phyloP scores from a whole-genome alignment of 1,139 yeast genomes.

The Groenewaldozyma auringiensis region DNA sequence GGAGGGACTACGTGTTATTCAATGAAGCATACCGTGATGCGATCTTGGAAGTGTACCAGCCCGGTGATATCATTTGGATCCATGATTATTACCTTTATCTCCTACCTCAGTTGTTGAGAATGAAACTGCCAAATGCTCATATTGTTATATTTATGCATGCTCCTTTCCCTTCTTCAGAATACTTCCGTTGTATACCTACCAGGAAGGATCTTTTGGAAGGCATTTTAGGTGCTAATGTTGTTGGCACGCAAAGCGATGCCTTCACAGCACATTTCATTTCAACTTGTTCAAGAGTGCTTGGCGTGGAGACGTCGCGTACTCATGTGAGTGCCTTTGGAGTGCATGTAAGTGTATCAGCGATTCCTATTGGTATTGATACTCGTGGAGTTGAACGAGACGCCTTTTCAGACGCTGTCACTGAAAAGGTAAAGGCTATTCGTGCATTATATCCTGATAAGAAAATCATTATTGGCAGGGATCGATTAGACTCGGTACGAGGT shows the following conservation, averaged over 20 bases:
- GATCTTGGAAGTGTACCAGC: constrained; percentile 61
- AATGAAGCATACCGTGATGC: constrained; percentile 85
- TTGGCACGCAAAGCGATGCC: constrained; percentile 79
- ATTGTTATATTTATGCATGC: constrained; percentile 82
- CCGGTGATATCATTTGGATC: constrained; percentile 92
- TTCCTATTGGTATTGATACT: constrained; percentile 84
- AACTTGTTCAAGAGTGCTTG: constrained; percentile 52
- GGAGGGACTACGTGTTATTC: constrained; percentile 86
- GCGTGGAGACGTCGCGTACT: constrained; percentile 39
- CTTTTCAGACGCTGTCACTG: constrained; percentile 38
- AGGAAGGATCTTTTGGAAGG: constrained; percentile 81
- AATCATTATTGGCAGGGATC: constrained; percentile 90
- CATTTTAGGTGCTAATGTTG: constrained; percentile 77
- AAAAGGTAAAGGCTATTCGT: constrained; percentile 43
- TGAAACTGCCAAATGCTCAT: constrained; percentile 70
- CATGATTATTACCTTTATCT: constrained; percentile 86
- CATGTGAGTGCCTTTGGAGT: constrained; percentile 70
- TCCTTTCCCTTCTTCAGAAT: constrained; percentile 86
- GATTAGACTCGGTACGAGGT: constrained; percentile 91
- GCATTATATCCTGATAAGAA: constrained; percentile 66
- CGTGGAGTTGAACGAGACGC: constrained; percentile 43
- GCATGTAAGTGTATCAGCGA: constrained; percentile 60
- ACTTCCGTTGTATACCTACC: constrained; percentile 80
- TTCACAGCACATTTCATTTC: constrained; percentile 88
- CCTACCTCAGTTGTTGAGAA: constrained; percentile 77